phyloP scores from a whole-genome alignment of 305 asterid species.

The Solanum hybrid region DNA sequence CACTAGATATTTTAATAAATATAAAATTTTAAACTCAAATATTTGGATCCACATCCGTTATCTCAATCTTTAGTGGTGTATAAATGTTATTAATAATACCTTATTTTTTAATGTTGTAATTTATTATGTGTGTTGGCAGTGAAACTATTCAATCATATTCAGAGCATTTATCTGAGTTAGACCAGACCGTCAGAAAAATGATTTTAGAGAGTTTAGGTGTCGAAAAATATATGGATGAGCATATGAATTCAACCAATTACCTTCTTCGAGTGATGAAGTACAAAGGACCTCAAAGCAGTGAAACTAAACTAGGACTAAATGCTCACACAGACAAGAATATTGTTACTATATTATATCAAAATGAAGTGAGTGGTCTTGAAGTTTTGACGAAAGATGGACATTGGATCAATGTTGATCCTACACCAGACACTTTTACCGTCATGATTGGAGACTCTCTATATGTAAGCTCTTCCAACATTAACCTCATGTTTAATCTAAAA shows the following conservation, averaged over 20 bases:
- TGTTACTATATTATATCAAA: constrained; percentile 32
- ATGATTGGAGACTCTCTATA: constrained; percentile 38
- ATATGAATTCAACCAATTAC: constrained; percentile 39
- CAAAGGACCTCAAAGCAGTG: constrained; percentile 22
- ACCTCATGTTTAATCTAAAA: background rate
- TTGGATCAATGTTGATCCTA: constrained; percentile 35
- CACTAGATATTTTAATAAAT: background rate
- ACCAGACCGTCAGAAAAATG: constrained; percentile 39
- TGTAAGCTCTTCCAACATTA: constrained; percentile 17
- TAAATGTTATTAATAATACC: background rate
- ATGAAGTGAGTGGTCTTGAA: constrained; percentile 38
- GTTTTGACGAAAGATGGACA: constrained; percentile 34
- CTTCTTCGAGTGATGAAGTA: constrained; percentile 40
- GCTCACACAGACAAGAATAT: constrained; percentile 41
- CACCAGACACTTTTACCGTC: constrained; percentile 31
- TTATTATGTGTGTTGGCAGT: constrained; percentile 18
- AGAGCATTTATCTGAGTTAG: constrained; percentile 38
- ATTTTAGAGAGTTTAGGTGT: constrained; percentile 39
- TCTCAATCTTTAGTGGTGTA: background rate
- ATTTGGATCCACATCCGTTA: background rate
- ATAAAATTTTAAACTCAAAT: too few relatives aligned
- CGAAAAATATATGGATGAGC: constrained; percentile 43
- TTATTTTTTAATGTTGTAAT: background rate
- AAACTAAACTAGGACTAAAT: constrained; percentile 27
- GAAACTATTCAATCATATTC: constrained; percentile 23